These are phyloP conservation scores for Kandelia obovata DNA, from an alignment of 345 rosid genomes.

Conservation along the genomic window DNA sequence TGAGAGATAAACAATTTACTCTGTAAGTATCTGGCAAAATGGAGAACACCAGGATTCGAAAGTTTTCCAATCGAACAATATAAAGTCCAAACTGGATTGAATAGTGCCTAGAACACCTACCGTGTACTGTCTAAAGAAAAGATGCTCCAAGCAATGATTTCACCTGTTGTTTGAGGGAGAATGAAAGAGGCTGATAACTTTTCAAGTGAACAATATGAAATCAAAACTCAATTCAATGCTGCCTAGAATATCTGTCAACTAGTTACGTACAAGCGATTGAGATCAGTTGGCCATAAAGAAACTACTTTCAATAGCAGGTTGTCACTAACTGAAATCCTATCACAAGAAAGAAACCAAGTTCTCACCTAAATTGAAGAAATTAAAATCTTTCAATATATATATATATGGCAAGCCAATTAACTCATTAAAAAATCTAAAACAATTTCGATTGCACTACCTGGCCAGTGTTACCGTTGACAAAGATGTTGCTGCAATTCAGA, in stretches of 20 bases:
- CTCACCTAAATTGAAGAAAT: not conserved
- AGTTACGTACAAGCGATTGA: not conserved
- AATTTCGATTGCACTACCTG: slow-evolving; percentile 32
- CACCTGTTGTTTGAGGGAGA: too few species aligned
- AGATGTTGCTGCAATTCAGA: slow-evolving; percentile 68
- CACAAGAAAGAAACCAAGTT: not conserved
- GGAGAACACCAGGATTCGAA: not conserved
- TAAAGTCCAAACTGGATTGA: not conserved
- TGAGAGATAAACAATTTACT: not conserved
- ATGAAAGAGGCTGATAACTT: too few species aligned
- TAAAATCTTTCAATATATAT: not conserved
- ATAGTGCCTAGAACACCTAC: too few species aligned
- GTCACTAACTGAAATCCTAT: not conserved
- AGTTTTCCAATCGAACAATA: not conserved
- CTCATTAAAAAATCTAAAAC: not conserved
- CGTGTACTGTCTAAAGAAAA: not conserved
- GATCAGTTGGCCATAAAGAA: not conserved
- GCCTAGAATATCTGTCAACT: not conserved
- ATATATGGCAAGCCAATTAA: not conserved
- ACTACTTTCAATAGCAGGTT: not conserved
- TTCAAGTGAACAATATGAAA: too few species aligned
- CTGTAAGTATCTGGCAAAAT: not conserved
- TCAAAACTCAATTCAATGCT: too few species aligned
- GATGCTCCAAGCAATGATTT: not conserved
- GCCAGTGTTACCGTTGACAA: slow-evolving; percentile 64